Evolutionary conservation across 352 stramenopile species (phyloP), one percentile per base, ranked within the genome.

Genomic region (Phytopythium ostracodes): DNA sequence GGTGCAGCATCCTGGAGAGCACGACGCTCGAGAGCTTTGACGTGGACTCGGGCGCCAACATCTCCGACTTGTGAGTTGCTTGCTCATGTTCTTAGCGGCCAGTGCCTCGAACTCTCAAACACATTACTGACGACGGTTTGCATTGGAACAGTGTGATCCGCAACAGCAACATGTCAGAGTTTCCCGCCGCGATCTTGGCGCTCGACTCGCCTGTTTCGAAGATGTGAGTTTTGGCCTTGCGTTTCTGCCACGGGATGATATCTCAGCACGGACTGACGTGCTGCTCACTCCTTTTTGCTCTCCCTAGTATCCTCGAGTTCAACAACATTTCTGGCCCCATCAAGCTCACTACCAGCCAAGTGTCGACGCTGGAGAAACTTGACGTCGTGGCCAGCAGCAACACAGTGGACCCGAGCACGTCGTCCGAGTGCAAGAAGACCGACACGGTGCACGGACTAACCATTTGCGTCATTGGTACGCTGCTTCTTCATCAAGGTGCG

Each of bases 1-100:
- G 24, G 58, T 55, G 31, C 54, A 89, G 80, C 53, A 68, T 78
- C 11, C 79, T 90, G 61, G 73, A 83, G 29, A 47, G 63, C 9
- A 64, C 67, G 12, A 73, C 64, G 17, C 68, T 88, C 40, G 46
- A 70, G 4, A 66, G 54, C 0, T 83, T 90, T 56, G 64, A 63
- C 47, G 43, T 84, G 33, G 62, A 68, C 31, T 40, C 54, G 12
- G 62, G 67, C 6, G 67, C 64, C 20, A 73, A 57, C n/a, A 75
- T 88, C 51, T 40, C 75, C 15, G 60, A 81, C 42, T 63, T 75
- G 70, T 81, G 65, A 56, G 73, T 71, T 24, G 7, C 38, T 33
- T 27, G 33, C 24, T 15, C 15, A 4, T 24, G 44, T 56, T 47
- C 54, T 20, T 5, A 55, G 25, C 29, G 29, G 29, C 29, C 29